Evolutionary conservation across 202 grass and related monocot species (phyloP).

Genomic region (Brachypodium distachyon): DNA sequence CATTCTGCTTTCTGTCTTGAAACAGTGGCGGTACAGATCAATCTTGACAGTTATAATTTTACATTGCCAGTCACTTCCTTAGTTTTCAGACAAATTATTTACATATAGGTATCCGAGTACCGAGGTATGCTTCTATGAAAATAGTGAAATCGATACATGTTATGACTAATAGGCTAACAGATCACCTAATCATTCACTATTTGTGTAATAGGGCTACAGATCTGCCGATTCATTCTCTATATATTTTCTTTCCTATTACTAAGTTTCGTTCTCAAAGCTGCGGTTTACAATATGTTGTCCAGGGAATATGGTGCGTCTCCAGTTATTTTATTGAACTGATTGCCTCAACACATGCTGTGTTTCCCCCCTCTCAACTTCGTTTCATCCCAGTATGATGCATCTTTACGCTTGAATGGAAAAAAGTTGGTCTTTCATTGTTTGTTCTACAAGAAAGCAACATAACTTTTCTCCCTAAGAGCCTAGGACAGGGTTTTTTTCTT

Average conservation of each 20-base stretch:
- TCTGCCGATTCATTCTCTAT: not conserved
- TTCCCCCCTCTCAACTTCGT: too few relatives aligned
- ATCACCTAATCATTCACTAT: not conserved
- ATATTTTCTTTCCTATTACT: not conserved
- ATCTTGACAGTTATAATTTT: not conserved
- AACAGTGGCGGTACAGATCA: not conserved
- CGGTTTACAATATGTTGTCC: not conserved
- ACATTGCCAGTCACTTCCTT: not conserved
- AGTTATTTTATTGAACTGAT: too few relatives aligned
- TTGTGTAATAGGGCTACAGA: not conserved
- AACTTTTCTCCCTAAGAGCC: not conserved
- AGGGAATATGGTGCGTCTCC: not conserved
- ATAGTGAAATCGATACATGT: not conserved
- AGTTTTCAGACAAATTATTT: not conserved
- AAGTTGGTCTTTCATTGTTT: not conserved
- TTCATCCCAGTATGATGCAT: not conserved
- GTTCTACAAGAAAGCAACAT: not conserved
- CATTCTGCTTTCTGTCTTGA: conserved; percentile 10
- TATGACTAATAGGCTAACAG: not conserved
- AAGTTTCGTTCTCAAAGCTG: not conserved
- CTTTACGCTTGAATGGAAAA: not conserved
- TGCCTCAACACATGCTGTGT: too few relatives aligned
- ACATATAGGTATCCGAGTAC: not conserved
- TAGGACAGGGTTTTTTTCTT: not conserved
- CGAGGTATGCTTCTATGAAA: not conserved